Conservation (phyloP, 805 yeast genomes). For the Pichia ethanolica region DNA sequence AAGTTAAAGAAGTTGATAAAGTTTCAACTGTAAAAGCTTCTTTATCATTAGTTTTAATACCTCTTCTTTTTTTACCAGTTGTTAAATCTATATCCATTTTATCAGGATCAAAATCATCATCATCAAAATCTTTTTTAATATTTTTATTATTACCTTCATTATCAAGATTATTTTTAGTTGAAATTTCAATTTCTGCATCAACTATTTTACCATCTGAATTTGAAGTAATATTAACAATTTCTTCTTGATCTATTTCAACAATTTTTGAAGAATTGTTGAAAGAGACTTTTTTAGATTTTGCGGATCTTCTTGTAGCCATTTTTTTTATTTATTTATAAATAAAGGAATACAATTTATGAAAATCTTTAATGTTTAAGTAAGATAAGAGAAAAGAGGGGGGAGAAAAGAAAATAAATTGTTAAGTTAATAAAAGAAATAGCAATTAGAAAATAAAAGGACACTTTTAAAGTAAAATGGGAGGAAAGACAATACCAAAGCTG, state of each 20-base stretch:
- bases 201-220: not conserved
- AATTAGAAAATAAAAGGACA: too few species aligned
- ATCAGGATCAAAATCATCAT: conserved; percentile 11
- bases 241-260: conserved; percentile 9
- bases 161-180: too few species aligned
- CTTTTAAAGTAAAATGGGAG: too few species aligned
- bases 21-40: not conserved
- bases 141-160: not conserved
- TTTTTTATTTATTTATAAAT: not conserved
- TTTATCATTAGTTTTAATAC: not conserved
- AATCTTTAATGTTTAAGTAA: not conserved
- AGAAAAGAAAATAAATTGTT: too few species aligned
- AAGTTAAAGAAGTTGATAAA: conserved; percentile 10
- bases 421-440: not conserved
- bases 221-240: not conserved
- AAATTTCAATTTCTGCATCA: not conserved
- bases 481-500: too few species aligned
- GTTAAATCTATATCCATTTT: conserved; percentile 12
- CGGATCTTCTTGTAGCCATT: conserved; percentile 5
- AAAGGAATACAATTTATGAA: not conserved
- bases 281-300: conserved; percentile 10
- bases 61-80: conserved; percentile 9
- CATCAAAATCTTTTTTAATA: not conserved
- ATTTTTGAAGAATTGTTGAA: conserved; percentile 9
- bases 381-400: not conserved